Percentiles rank a stretch among this genome's conserved stretches.
phyloP scores from a whole-genome alignment of 306 rosid species.

The Mucuna pruriens region DNA sequence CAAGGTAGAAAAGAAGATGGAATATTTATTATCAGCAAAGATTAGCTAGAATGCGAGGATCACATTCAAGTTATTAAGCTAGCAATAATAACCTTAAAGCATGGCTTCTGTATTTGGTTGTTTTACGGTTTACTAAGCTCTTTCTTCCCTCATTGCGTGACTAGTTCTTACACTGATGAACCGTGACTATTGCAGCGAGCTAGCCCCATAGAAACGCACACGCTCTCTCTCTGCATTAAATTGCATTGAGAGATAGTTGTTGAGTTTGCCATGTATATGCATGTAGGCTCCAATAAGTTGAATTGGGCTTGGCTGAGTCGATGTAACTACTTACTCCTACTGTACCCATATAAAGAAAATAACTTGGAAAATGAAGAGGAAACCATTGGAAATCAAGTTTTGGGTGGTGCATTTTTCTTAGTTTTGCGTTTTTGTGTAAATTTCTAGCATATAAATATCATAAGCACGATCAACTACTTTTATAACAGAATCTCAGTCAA shows the following conservation, averaged over 20 bases:
- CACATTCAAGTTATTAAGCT: slow-evolving; percentile 13
- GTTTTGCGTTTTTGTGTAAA: background rate
- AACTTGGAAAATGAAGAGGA: background rate
- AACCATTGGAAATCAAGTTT: background rate
- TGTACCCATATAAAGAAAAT: background rate
- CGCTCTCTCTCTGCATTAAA: slow-evolving; percentile 35
- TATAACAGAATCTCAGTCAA: background rate
- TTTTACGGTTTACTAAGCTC: background rate
- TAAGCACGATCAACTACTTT: background rate
- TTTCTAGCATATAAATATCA: background rate
- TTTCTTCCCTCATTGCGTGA: background rate
- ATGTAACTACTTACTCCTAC: background rate
- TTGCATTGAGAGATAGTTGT: slow-evolving; percentile 33
- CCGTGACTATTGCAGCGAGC: slow-evolving; percentile 7
- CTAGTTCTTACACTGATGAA: background rate
- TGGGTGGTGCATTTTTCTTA: background rate
- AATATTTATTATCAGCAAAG: slow-evolving; percentile 41
- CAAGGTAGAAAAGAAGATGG: slow-evolving; percentile 46
- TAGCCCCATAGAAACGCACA: background rate
- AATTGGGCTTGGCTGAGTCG: background rate
- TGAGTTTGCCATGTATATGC: slow-evolving; percentile 16
- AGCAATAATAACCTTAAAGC: background rate
- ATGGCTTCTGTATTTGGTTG: background rate
- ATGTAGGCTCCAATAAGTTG: background rate
- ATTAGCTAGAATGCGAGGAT: slow-evolving; percentile 27